Evolutionary conservation across 768 basidiomycete species (phyloP), one percentile per base, ranked within the genome.

Genomic region (Sarcodon sp.): DNA sequence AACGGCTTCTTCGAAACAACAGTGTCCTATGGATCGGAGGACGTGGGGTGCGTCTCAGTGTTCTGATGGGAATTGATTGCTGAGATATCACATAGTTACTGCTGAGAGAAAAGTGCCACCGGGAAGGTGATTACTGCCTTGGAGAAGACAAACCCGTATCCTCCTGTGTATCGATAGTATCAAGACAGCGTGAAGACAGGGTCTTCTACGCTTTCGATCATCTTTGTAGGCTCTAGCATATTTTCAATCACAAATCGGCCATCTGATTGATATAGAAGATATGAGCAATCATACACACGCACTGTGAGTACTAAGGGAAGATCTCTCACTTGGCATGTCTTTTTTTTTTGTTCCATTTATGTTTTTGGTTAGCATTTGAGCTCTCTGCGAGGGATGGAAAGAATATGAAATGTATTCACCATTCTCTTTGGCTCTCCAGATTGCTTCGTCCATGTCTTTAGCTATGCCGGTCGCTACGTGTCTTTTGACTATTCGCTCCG

Each of bases 21-120:
- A 93, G 55, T 99, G 96, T 70, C 96, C 96, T n/a, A 93, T 99
- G 90, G 94, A 98, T 60, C 73, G 96, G 32, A 69, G 90, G 56
- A 70, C 82, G 3, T 99, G 94, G 94, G 83, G 92, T 93, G 13
- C 16, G 33, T 15, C 21, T 39, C 33, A 46, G 13, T 13, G 33
- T 10, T 47, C 11, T 10, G 7, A 4, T n/a, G 15, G 1, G 34
- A n/a, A 27, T 41, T n/a, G n/a, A 18, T 43, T 38, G 18, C 36
- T 48, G 3, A 44, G 41, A 27, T 43, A 35, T 21, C 15, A 10
- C 46, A 1, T 50, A 76, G 75, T 77, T 47, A 77, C 75, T 2
- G 75, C 75, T 3, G 76, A 77, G 57, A 62, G 76, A 48, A 77
- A 73, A 47, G 60, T 74, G 27, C 35, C 47, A 45, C 33, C 34